A percentile compares a stretch with the other conserved stretches of the same genome.
These are phyloP conservation scores for Collybia sp. DNA, from an alignment of 768 basidiomycete species.

Conservation along the genomic window DNA sequence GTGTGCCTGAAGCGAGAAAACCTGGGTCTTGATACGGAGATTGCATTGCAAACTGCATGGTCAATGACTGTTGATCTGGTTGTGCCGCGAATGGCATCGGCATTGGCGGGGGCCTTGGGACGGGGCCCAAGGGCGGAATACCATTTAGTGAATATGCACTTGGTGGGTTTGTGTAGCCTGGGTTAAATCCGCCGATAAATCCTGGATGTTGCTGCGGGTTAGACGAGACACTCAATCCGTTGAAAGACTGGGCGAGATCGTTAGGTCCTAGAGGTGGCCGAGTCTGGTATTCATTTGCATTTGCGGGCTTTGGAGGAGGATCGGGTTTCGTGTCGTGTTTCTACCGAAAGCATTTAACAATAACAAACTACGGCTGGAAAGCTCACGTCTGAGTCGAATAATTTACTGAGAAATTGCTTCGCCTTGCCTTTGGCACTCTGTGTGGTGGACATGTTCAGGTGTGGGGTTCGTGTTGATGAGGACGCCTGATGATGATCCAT, in stretches of 20 bases:
- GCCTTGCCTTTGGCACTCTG: conserved; percentile 8
- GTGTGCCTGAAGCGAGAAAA: too few species aligned
- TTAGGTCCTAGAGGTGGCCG: conserved; percentile 1
- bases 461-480: too few species aligned
- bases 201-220: conserved; percentile 5
- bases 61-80: conserved; percentile 20
- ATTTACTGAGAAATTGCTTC: conserved; percentile 14
- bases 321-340: conserved; percentile 5
- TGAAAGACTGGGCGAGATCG: conserved; percentile 21
- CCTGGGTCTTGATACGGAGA: neutral
- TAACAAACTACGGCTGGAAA: conserved; percentile 7
- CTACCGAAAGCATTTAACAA: neutral
- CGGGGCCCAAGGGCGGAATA: conserved; percentile 1
- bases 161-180: conserved; percentile 10
- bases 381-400: conserved; percentile 8
- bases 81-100: conserved; percentile 27
- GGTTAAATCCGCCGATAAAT: conserved; percentile 52
- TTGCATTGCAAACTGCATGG: conserved; percentile 28
- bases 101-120: conserved; percentile 20
- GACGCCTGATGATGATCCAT: too few species aligned
- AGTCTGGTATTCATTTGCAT: neutral
- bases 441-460: conserved; percentile 9
- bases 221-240: conserved; percentile 16
- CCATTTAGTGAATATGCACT: conserved; percentile 1
- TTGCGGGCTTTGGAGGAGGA: conserved; percentile 14